phyloP scores from a whole-genome alignment of 345 rosid species.

The Nasturtium officinale region DNA sequence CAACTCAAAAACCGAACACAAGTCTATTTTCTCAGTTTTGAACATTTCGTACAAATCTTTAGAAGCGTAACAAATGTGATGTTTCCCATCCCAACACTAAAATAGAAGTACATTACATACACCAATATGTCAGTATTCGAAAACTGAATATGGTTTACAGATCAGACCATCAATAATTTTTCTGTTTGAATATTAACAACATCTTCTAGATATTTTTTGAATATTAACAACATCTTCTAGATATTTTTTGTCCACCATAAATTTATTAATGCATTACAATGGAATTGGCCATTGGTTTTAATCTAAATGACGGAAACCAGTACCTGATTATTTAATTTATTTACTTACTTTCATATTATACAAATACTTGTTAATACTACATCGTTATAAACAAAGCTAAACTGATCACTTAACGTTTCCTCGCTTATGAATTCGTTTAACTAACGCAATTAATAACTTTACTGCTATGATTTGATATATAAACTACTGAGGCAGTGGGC shows the following conservation, averaged over 20 bases:
- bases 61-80: neutral
- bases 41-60: neutral
- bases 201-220: neutral
- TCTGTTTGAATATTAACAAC: conserved; percentile 3
- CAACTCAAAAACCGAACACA: neutral
- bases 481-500: conserved; percentile 5
- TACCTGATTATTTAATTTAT: conserved; percentile 6
- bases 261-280: conserved; percentile 3
- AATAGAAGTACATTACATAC: neutral
- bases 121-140: neutral
- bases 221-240: neutral
- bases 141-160: neutral
- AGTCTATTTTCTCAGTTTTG: neutral
- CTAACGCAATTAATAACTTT: conserved; percentile 17
- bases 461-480: conserved; percentile 9
- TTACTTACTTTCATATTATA: neutral
- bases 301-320: conserved; percentile 8
- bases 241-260: neutral
- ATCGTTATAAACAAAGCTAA: conserved; percentile 16
- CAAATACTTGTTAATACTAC: neutral
- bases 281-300: conserved; percentile 4
- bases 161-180: neutral
- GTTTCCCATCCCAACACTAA: neutral
- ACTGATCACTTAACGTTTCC: conserved; percentile 25
- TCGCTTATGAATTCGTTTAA: neutral